phyloP scores from a whole-genome alignment of 2,329 filamentous ascomycete genomes.

The Pseudofabraea citricarpa region DNA sequence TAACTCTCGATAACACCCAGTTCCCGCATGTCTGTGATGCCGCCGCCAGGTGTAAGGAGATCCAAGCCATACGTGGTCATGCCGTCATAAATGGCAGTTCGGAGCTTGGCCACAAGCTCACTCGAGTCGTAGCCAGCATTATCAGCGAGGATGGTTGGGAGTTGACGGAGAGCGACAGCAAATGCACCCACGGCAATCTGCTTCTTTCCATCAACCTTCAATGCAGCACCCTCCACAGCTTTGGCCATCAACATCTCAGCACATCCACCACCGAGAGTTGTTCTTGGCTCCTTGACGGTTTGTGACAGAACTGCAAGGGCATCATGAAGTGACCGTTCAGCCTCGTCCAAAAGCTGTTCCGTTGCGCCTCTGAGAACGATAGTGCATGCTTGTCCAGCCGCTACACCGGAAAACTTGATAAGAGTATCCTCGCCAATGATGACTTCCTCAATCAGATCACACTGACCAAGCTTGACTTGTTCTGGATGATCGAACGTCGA shows the following conservation, averaged over 20 bases:
- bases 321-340: constrained; percentile 92
- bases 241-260: constrained; percentile 99
- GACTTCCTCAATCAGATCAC: constrained; percentile 93
- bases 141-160: constrained; percentile 95
- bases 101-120: constrained; percentile 84
- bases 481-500: constrained; percentile 98
- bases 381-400: constrained; percentile 90
- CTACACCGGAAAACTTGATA: constrained; percentile 95
- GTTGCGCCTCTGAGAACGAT: constrained; percentile 95
- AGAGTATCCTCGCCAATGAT: constrained; percentile 97
- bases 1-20: constrained; percentile 95
- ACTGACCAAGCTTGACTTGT: constrained; percentile 91
- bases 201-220: constrained; percentile 94
- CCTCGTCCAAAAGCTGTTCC: constrained; percentile 94
- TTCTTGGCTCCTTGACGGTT: constrained; percentile 89
- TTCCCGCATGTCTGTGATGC: constrained; percentile 93
- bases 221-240: constrained; percentile 88
- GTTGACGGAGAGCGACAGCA: constrained; percentile 80
- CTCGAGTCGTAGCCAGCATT: constrained; percentile 96
- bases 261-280: constrained; percentile 90
- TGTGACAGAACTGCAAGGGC: constrained; percentile 94
- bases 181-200: constrained; percentile 90
- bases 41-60: constrained; percentile 81
- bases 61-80: constrained; percentile 91
- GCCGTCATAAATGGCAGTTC: constrained; percentile 92